Conservation (phyloP, 2,329 filamentous ascomycete species). For the Podosphaera leucotricha region DNA sequence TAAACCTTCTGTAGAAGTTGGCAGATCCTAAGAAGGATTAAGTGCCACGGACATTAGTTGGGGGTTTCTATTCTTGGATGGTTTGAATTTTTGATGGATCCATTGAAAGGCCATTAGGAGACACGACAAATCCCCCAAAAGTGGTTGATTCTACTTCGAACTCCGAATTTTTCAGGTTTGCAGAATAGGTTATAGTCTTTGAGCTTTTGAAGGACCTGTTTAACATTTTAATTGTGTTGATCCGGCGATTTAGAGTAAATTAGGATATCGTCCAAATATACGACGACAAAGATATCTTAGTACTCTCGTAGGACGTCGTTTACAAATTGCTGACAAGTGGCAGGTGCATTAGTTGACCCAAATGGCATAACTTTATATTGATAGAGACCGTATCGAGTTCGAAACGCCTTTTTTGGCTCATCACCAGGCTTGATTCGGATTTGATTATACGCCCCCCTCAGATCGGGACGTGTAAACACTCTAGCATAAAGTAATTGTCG, state of each 20-base stretch:
- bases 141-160: background rate
- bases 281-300: background rate
- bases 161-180: background rate
- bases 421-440: background rate
- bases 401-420: too few species aligned
- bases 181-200: background rate
- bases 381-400: too few species aligned
- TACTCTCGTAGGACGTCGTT: background rate
- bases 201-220: background rate
- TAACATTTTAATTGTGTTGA: background rate
- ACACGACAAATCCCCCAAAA: background rate
- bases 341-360: background rate
- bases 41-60: background rate
- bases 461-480: background rate
- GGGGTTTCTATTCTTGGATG: background rate
- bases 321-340: background rate
- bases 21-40: background rate
- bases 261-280: conserved; percentile 1
- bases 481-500: background rate
- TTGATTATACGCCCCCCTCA: background rate
- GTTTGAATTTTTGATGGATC: background rate
- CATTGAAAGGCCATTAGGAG: background rate
- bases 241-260: background rate
- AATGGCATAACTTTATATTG: conserved; percentile 11
- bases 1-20: background rate